Percentiles rank a stretch among this genome's conserved stretches.
Conservation (phyloP, 306 rosid genomes). For the Quillaja saponaria region DNA sequence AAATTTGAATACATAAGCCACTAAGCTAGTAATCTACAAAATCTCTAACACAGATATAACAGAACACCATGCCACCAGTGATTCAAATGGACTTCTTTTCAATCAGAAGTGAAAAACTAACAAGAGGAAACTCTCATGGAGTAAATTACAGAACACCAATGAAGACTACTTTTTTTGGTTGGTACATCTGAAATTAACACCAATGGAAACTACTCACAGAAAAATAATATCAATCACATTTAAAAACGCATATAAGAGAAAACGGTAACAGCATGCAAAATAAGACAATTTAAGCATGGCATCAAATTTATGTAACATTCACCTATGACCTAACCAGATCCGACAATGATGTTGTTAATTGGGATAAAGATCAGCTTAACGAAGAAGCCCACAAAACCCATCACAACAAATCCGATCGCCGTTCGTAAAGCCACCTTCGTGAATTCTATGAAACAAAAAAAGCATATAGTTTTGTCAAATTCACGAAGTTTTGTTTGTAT, state of each 20-base stretch:
- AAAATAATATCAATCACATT: neutral
- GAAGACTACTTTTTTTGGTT: too few relatives aligned
- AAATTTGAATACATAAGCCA: too few relatives aligned
- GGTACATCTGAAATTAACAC: too few relatives aligned
- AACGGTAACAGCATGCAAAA: neutral
- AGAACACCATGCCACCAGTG: too few relatives aligned
- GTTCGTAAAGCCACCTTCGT: conserved; percentile 79
- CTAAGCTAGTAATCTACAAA: too few relatives aligned
- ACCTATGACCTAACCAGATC: conserved; percentile 71
- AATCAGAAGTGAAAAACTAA: too few relatives aligned
- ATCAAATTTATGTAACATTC: too few relatives aligned
- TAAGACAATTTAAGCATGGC: neutral
- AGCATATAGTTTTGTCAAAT: neutral
- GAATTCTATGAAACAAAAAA: conserved; percentile 46
- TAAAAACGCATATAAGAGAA: neutral
- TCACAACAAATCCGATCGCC: conserved; percentile 76
- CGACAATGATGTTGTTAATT: conserved; percentile 80
- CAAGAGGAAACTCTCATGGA: too few relatives aligned
- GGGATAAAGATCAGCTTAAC: conserved; percentile 80
- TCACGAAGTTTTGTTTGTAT: neutral
- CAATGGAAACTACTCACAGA: too few relatives aligned
- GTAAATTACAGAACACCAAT: too few relatives aligned
- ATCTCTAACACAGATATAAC: too few relatives aligned
- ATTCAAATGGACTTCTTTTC: too few relatives aligned
- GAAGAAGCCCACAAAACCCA: conserved; percentile 82